Percentiles rank a stretch among this genome's conserved stretches.
Evolutionary conservation across 2,329 filamentous ascomycete genomes (phyloP).

Genomic region (Hymenoscyphus repandus): DNA sequence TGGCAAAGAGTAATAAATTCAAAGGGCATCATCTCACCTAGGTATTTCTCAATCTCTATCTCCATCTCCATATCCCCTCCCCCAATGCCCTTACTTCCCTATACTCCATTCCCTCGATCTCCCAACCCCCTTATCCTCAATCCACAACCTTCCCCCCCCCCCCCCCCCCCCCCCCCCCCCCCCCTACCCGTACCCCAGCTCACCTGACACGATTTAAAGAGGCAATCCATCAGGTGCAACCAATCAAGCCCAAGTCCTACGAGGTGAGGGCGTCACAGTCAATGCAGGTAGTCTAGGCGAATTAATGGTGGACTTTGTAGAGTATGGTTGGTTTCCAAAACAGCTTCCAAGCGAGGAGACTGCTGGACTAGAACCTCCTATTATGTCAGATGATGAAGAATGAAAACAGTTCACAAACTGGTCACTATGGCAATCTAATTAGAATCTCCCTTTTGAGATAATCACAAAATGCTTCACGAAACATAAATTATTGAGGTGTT

Average conservation of each 20-base stretch:
- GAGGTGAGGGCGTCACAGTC: constrained; percentile 34
- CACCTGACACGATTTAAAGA: constrained; percentile 14
- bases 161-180: background rate
- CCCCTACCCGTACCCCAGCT: background rate
- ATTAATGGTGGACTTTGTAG: constrained; percentile 31
- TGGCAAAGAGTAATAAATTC: constrained; percentile 93
- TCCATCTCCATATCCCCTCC: too few relatives aligned
- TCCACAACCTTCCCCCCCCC: too few relatives aligned
- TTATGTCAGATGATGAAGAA: constrained; percentile 21
- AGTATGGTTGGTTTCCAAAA: constrained; percentile 39
- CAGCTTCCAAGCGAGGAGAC: constrained; percentile 27
- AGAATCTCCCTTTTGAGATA: background rate
- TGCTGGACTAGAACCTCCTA: constrained; percentile 18
- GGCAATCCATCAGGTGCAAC: constrained; percentile 30
- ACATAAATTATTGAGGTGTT: background rate
- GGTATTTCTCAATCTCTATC: constrained; percentile 43
- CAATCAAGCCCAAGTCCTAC: constrained; percentile 32
- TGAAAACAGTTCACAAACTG: background rate
- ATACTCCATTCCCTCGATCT: background rate
- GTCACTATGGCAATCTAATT: background rate
- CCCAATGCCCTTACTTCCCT: background rate
- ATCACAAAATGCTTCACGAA: background rate
- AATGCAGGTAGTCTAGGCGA: constrained; percentile 30
- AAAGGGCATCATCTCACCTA: constrained; percentile 78
- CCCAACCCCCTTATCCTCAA: too few relatives aligned